phyloP scores from a whole-genome alignment of 345 rosid species.

The Carallia brachiata region DNA sequence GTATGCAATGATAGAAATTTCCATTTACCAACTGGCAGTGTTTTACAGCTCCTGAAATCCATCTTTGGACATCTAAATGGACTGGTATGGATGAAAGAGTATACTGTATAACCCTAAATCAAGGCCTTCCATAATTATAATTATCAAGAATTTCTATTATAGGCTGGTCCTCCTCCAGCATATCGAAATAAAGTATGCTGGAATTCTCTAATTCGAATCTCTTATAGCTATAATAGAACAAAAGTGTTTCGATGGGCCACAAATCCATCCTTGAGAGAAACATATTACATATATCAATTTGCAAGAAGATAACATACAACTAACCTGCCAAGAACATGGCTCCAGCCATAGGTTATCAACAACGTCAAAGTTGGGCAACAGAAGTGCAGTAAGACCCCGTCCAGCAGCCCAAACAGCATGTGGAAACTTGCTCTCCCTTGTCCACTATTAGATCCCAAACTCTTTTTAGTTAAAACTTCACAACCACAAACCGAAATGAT shows the following conservation, averaged over 20 bases:
- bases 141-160: neutral
- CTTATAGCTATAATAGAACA: neutral
- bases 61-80: neutral
- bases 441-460: conserved; percentile 53
- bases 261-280: neutral
- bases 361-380: conserved; percentile 77
- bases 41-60: neutral
- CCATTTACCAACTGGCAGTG: neutral
- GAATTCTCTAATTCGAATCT: neutral
- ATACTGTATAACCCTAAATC: neutral
- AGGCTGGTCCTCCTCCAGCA: neutral
- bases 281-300: neutral
- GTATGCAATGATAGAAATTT: neutral
- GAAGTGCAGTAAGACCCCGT: conserved; percentile 72
- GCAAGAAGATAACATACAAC: conserved; percentile 7
- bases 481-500: conserved; percentile 1
- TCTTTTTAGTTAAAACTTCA: conserved; percentile 12
- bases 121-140: neutral
- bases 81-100: neutral
- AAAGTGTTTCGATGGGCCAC: neutral
- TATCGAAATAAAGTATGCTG: neutral
- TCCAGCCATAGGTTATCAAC: conserved; percentile 93
- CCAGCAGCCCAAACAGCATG: conserved; percentile 99
- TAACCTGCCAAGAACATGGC: conserved; percentile 87
- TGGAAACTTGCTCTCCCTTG: conserved; percentile 81